Percentiles rank a stretch among this genome's conserved stretches.
Conservation (phyloP, 2,329 filamentous ascomycete species). For the Drechslera avenae region DNA sequence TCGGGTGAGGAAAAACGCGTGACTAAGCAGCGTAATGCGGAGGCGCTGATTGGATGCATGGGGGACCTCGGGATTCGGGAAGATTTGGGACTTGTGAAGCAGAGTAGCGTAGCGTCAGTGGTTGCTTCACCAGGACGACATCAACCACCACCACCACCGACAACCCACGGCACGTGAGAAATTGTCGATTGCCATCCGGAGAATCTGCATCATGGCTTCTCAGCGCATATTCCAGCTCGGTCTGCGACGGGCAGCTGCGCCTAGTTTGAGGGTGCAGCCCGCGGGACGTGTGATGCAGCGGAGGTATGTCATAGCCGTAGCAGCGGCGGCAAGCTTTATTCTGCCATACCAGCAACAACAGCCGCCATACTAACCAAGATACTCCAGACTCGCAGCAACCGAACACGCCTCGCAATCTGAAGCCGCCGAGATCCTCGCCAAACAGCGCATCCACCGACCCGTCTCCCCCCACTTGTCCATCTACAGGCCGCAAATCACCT, state of each 20-base stretch:
- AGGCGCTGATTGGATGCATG: conserved; percentile 34
- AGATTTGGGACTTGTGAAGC: conserved; percentile 19
- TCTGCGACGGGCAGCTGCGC: conserved; percentile 50
- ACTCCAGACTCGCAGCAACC: conserved; percentile 57
- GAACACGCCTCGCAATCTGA: conserved; percentile 62
- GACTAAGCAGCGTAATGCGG: conserved; percentile 31
- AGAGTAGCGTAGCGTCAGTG: conserved; percentile 12
- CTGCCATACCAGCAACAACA: neutral
- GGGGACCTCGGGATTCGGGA: conserved; percentile 35
- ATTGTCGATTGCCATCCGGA: conserved; percentile 22
- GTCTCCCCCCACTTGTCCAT: conserved; percentile 83
- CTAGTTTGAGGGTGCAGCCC: conserved; percentile 49
- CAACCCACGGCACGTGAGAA: conserved; percentile 4
- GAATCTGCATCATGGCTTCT: conserved; percentile 47
- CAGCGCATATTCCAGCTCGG: conserved; percentile 54
- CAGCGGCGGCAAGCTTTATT: conserved; percentile 11
- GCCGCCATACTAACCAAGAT: conserved; percentile 15
- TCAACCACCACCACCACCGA: conserved; percentile 33
- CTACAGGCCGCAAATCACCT: conserved; percentile 87
- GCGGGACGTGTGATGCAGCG: conserved; percentile 52
- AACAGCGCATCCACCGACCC: conserved; percentile 81
- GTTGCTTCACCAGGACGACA: conserved; percentile 28
- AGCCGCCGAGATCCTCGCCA: conserved; percentile 70
- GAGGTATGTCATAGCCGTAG: conserved; percentile 50
- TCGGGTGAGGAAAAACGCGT: conserved; percentile 31